Percentiles rank a stretch among this genome's conserved stretches.
phyloP scores from a whole-genome alignment of 129 eudicot genomes.

The Lonicera japonica region DNA sequence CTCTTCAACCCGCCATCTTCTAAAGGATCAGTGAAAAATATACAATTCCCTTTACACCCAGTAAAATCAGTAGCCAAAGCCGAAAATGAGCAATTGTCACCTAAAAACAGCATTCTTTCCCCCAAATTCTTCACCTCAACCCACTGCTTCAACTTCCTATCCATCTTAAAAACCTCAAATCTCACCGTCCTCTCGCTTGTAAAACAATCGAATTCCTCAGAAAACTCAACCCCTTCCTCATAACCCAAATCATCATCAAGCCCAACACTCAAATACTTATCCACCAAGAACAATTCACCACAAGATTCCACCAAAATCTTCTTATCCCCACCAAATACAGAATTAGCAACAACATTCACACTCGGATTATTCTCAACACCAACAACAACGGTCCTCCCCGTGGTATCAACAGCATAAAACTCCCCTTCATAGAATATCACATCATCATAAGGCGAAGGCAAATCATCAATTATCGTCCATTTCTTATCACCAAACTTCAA shows the following conservation, averaged over 20 bases:
- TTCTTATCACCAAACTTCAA: conserved; percentile 46
- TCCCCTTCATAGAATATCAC: conserved; percentile 41
- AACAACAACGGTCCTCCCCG: conserved; percentile 52
- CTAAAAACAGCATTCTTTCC: conserved; percentile 67
- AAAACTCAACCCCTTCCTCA: conserved; percentile 55
- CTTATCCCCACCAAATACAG: conserved; percentile 84
- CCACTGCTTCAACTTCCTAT: conserved; percentile 44
- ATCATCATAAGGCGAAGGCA: conserved; percentile 73
- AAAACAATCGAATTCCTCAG: conserved; percentile 73
- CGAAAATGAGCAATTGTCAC: conserved; percentile 79
- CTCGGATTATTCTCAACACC: conserved; percentile 6
- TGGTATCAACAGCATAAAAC: conserved; percentile 67
- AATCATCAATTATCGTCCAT: conserved; percentile 58
- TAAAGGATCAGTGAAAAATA: conserved; percentile 53
- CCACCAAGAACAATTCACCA: conserved; percentile 66
- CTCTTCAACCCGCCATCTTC: conserved; percentile 56
- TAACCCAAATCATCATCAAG: conserved; percentile 58
- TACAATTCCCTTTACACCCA: conserved; percentile 64
- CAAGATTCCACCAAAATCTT: conserved; percentile 60
- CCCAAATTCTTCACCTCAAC: conserved; percentile 60
- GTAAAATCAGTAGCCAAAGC: conserved; percentile 44
- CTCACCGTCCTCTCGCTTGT: conserved; percentile 74
- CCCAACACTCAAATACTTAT: conserved; percentile 60
- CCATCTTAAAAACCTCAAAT: conserved; percentile 71
- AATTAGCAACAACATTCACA: conserved; percentile 36